phyloP scores from a whole-genome alignment of 2,329 filamentous ascomycete genomes.

The Hansfordia pulvinata region DNA sequence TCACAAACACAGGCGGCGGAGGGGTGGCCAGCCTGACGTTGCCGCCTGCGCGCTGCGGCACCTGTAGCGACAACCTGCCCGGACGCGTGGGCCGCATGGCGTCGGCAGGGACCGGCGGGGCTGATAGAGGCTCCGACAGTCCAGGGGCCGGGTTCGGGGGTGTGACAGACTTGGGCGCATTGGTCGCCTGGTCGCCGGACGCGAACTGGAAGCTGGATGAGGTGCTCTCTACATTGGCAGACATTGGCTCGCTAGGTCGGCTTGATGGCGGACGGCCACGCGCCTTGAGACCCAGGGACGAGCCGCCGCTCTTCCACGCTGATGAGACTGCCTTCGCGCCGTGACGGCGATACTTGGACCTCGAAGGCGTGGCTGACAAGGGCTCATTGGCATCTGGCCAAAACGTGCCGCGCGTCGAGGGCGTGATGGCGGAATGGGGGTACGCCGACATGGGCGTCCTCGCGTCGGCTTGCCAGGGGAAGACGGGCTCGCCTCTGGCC shows the following conservation, averaged over 20 bases:
- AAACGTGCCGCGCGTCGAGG: slow-evolving; percentile 37
- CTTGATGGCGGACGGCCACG: slow-evolving; percentile 67
- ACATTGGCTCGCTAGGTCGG: slow-evolving; percentile 50
- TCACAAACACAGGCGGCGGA: slow-evolving; percentile 33
- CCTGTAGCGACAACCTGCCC: slow-evolving; percentile 44
- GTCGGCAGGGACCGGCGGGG: slow-evolving; percentile 7
- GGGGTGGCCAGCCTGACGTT: slow-evolving; percentile 50
- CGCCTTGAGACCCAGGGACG: slow-evolving; percentile 52
- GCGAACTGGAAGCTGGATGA: slow-evolving; percentile 29
- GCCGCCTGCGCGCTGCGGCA: slow-evolving; percentile 46
- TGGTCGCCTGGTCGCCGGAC: slow-evolving; percentile 15
- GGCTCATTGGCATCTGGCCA: slow-evolving; percentile 50
- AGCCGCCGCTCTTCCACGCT: slow-evolving; percentile 63
- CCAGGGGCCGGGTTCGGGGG: slow-evolving; percentile 8
- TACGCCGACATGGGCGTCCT: slow-evolving; percentile 56
- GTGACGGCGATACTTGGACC: slow-evolving; percentile 46
- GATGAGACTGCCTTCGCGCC: slow-evolving; percentile 79
- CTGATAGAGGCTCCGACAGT: slow-evolving; percentile 5
- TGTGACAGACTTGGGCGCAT: slow-evolving; percentile 19
- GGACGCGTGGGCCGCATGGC: slow-evolving; percentile 20
- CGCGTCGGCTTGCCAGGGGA: slow-evolving; percentile 38
- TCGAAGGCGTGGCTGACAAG: slow-evolving; percentile 55
- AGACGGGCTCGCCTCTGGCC: slow-evolving; percentile 16
- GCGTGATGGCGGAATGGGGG: slow-evolving; percentile 67
- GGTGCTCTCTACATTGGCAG: slow-evolving; percentile 50